A percentile compares a stretch with the other conserved stretches of the same genome.
Evolutionary conservation across 345 rosid species (phyloP).

Genomic region (Arabidopsis suecica): DNA sequence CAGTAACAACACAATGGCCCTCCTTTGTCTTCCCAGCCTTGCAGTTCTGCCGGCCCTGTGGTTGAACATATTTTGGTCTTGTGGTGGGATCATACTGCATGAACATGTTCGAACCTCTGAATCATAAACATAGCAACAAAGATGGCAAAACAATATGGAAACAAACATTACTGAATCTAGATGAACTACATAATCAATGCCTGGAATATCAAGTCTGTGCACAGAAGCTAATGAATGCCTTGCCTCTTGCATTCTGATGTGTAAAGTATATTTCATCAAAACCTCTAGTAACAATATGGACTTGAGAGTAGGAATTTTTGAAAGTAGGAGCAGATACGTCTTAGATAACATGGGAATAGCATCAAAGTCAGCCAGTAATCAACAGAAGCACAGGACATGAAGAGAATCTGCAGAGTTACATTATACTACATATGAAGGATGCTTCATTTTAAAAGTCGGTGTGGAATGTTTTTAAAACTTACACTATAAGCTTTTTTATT

Average conservation of each 20-base stretch:
- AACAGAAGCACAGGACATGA: constrained; percentile 96
- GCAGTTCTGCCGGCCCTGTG: constrained; percentile 97
- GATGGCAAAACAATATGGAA: neutral
- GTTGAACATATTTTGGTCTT: constrained; percentile 86
- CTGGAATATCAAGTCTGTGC: constrained; percentile 95
- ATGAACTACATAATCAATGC: constrained; percentile 93
- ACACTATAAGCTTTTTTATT: constrained; percentile 80
- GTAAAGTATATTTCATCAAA: constrained; percentile 34
- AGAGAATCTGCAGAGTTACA: constrained; percentile 62
- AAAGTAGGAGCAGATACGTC: constrained; percentile 61
- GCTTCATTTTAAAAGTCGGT: neutral
- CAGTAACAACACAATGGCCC: constrained; percentile 66
- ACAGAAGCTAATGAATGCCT: constrained; percentile 71
- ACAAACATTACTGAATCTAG: constrained; percentile 42
- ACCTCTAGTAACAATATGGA: constrained; percentile 40
- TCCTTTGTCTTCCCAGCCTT: constrained; percentile 85
- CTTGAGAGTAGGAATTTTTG: constrained; percentile 61
- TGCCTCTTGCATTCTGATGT: constrained; percentile 71
- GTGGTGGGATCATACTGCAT: constrained; percentile 90
- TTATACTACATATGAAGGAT: constrained; percentile 8
- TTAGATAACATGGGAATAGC: too few species aligned
- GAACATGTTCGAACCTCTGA: constrained; percentile 25
- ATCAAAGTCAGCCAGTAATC: constrained; percentile 62
- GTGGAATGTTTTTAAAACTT: constrained; percentile 46
- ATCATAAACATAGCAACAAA: neutral